Conservation (phyloP, 306 rosid species). For the Ceratonia siliqua region DNA sequence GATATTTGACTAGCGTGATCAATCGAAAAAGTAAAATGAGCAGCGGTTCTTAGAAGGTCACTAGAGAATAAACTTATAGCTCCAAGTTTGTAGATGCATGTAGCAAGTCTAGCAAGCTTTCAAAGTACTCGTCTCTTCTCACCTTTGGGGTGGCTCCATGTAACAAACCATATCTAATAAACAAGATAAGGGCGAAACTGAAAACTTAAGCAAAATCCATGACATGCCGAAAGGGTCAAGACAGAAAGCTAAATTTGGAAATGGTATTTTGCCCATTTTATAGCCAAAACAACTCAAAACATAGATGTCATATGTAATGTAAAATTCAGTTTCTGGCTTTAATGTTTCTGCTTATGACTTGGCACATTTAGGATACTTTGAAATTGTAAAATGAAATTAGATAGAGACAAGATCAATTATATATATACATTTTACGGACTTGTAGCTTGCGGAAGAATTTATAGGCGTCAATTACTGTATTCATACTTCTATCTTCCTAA, state of each 20-base stretch:
- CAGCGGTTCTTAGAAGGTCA: not conserved
- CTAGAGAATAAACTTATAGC: not conserved
- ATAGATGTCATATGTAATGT: not conserved
- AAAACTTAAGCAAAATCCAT: constrained; percentile 36
- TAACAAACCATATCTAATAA: constrained; percentile 37
- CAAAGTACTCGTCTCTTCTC: not conserved
- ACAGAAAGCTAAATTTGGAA: constrained; percentile 18
- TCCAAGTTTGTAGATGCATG: constrained; percentile 34
- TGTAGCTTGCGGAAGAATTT: not conserved
- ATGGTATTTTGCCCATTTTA: constrained; percentile 36
- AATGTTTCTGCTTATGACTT: constrained; percentile 37
- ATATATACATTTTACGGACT: constrained; percentile 2
- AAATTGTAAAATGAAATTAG: constrained; percentile 8
- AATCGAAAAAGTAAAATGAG: not conserved
- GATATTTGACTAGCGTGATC: not conserved
- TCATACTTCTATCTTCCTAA: not conserved
- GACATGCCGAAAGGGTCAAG: constrained; percentile 11
- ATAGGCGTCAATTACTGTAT: constrained; percentile 23
- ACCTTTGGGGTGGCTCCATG: constrained; percentile 55
- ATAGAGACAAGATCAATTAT: not conserved
- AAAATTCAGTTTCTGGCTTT: constrained; percentile 39
- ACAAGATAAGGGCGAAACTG: constrained; percentile 38
- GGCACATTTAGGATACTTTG: constrained; percentile 27
- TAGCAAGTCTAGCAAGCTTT: not conserved
- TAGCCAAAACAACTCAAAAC: constrained; percentile 24